Conservation (phyloP, 225 moss, liverwort and hornwort species). For the Sphagnum contortum region DNA sequence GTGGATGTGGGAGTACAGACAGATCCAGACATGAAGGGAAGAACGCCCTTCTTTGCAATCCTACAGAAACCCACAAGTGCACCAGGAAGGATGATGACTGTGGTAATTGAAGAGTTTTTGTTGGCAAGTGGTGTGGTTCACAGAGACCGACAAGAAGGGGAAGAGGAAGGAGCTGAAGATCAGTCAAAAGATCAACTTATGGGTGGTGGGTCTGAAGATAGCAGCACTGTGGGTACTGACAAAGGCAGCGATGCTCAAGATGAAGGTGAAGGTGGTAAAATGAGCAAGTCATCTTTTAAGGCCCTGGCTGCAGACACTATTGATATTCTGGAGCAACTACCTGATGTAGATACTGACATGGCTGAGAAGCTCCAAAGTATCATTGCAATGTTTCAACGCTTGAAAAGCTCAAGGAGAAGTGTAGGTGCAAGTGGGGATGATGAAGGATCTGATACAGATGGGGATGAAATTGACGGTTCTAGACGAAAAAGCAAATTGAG, state of each 20-base stretch:
- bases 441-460: constrained; percentile 5
- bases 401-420: constrained; percentile 10
- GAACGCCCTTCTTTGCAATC: constrained; percentile 8
- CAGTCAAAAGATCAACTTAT: constrained; percentile 10
- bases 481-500: constrained; percentile 17
- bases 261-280: constrained; percentile 1
- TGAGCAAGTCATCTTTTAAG: constrained; percentile 21
- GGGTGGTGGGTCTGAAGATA: constrained; percentile 17
- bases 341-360: constrained; percentile 21
- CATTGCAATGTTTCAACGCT: constrained; percentile 30
- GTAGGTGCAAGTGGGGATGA: constrained; percentile 6
- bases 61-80: constrained; percentile 33
- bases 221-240: constrained; percentile 26
- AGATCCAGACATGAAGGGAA: constrained; percentile 4
- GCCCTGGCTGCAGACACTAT: constrained; percentile 24
- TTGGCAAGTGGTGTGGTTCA: constrained; percentile 44
- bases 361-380: constrained; percentile 16
- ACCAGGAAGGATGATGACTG: constrained; percentile 25
- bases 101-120: constrained; percentile 38
- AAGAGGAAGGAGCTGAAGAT: constrained; percentile 15
- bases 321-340: constrained; percentile 25
- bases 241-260: constrained; percentile 21
- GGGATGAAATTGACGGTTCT: constrained; percentile 12
- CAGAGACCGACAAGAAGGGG: constrained; percentile 34
- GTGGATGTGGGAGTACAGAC: constrained; percentile 22